Base-by-base conservation (phyloP, 306 rosid genomes). In the Purshia tridentata region DNA sequence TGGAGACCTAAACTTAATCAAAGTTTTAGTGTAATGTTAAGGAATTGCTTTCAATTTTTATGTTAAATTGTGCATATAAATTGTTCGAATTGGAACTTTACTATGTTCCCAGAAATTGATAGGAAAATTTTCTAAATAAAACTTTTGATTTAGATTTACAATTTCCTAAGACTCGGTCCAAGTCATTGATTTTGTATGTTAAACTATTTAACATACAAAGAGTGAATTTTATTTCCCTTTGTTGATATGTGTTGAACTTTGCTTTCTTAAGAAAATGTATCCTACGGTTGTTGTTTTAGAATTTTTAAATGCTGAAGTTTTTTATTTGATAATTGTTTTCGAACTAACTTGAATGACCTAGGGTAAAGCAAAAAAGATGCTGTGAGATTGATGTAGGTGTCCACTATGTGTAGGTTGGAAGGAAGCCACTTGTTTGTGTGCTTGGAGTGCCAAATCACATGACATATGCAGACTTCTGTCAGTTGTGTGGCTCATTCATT, bases 381-480 rank as follows among this genome's bases (percentile, higher is more conserved):
- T 58, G 42, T 41, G 58, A 55, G 8, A 11, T 72, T 72, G 65
- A 72, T 56, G 4, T 4, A n/a, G 39, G 8, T 39, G 42, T 52
- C 9, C 5, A 20, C 40, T 42, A 78, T 18, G 48, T n/a, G 40
- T 83, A 93, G 98, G 85, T 83, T 74, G 96, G 70, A 69, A 83
- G 98, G 72, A 91, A 91, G 59, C 91, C 91, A 7, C 88, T 91
- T 23, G 88, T 87, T 6, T 91, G 96, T 19, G 97, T 94, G 51
- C 84, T 91, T 40, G 96, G 94, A 66, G 98, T 94, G 19, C 98
- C 98, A 0, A 91, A 94, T 84, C 92, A 94, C 85, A 91, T 94
- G 98, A 94, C 96, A 0, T 91, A 94, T 70, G 98, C 97, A 0
- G 98, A 94, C 82, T 94, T 94, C 76, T 94, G 97, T 77, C 94